Evolutionary conservation across 2,329 filamentous ascomycete species (phyloP).

Genomic region (Domatiomyces catenatus): DNA sequence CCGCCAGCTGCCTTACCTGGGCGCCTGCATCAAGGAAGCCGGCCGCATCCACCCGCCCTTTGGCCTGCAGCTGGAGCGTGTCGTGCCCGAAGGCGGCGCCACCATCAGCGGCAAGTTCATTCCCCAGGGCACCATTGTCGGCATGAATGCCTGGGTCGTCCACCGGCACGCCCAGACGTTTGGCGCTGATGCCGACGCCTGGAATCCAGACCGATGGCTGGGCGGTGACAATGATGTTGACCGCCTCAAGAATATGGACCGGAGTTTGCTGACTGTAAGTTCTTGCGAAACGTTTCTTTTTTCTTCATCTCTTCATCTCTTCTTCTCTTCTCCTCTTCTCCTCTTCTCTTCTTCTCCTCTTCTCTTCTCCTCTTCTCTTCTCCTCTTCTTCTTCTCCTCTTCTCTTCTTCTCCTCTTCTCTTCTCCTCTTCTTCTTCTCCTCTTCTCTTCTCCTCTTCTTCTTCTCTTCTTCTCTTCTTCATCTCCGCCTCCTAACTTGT

Average conservation of each 20-base stretch:
- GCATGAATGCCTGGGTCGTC: conserved; percentile 22
- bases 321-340: no score
- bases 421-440: no score
- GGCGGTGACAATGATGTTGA: conserved; percentile 2
- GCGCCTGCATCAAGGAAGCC: conserved; percentile 24
- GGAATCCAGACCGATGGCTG: conserved; percentile 21
- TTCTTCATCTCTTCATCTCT: no score
- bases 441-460: no score
- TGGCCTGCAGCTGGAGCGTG: conserved; percentile 22
- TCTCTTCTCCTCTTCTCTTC: no score
- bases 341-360: no score
- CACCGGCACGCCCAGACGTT: conserved; percentile 17
- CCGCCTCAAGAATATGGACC: conserved; percentile 14
- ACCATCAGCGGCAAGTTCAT: conserved; percentile 18
- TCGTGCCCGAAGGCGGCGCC: conserved; percentile 21
- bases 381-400: no score
- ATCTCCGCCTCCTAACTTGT: no score
- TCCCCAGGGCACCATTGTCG: conserved; percentile 20
- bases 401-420: no score
- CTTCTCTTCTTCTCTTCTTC: no score
- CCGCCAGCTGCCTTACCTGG: conserved; percentile 20
- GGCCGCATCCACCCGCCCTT: conserved; percentile 25
- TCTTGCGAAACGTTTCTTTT: no score
- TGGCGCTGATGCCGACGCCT: conserved; percentile 15
- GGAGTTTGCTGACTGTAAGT: conserved; percentile 15